Evolutionary conservation across 2,329 filamentous ascomycete species (phyloP).

Genomic region (Diaporthe longicolla): DNA sequence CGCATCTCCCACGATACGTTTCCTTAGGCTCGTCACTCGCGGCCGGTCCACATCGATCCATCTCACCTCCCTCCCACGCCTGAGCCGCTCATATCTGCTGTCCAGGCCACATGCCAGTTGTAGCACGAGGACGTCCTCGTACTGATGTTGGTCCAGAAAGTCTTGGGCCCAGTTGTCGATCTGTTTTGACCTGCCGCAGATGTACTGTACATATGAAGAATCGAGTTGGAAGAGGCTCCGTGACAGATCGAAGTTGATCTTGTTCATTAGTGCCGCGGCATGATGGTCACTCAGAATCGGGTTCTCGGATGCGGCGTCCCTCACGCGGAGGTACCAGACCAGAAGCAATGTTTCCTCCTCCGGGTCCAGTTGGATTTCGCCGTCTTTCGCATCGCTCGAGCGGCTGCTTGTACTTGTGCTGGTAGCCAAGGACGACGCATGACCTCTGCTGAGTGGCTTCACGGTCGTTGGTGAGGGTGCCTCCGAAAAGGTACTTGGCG

Average conservation of each 20-base stretch:
- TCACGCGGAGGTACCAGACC: constrained; percentile 35
- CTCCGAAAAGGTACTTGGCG: not conserved
- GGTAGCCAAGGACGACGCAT: not conserved
- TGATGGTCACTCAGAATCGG: constrained; percentile 44
- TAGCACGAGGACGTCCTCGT: constrained; percentile 45
- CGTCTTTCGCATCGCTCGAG: not conserved
- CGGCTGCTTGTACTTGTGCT: constrained; percentile 4
- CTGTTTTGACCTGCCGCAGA: constrained; percentile 42
- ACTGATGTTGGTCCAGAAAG: constrained; percentile 44
- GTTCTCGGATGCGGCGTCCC: constrained; percentile 28
- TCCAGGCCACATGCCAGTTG: constrained; percentile 48
- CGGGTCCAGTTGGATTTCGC: constrained; percentile 17
- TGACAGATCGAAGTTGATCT: constrained; percentile 43
- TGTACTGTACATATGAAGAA: constrained; percentile 43
- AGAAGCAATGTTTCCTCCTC: constrained; percentile 28
- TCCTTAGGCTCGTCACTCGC: constrained; percentile 44
- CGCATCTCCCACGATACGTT: constrained; percentile 43
- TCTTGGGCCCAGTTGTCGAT: constrained; percentile 46
- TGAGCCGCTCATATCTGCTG: constrained; percentile 43
- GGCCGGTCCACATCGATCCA: constrained; percentile 48
- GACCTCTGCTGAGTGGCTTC: constrained; percentile 23
- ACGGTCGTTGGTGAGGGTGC: not conserved
- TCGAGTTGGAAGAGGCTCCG: constrained; percentile 43
- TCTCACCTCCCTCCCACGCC: constrained; percentile 37
- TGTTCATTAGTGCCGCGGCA: constrained; percentile 44